These are phyloP conservation scores for Saitozyma podzolica DNA, from an alignment of 768 basidiomycete species.

Conservation along the genomic window DNA sequence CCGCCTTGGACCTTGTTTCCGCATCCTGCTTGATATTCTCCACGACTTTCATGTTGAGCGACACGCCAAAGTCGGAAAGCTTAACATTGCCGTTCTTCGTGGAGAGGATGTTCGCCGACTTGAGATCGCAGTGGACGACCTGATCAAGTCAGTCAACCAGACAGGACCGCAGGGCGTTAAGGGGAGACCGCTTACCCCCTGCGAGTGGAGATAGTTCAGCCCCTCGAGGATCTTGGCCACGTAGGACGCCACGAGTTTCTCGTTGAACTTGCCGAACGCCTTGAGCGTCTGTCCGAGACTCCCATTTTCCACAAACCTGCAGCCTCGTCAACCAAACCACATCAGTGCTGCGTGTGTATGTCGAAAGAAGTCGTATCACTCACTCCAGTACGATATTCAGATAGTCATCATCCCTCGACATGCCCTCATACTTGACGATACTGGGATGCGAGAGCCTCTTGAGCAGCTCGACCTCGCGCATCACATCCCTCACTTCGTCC, in stretches of 20 bases:
- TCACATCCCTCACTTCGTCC: slow-evolving; percentile 82
- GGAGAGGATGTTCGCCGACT: slow-evolving; percentile 97
- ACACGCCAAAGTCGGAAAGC: slow-evolving; percentile 95
- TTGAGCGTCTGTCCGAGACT: slow-evolving; percentile 90
- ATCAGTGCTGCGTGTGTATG: background rate
- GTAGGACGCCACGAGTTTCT: slow-evolving; percentile 85
- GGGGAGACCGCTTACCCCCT: slow-evolving; percentile 51
- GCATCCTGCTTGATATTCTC: slow-evolving; percentile 66
- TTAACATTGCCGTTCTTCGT: slow-evolving; percentile 98
- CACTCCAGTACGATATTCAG: slow-evolving; percentile 93
- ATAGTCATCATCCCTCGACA: slow-evolving; percentile 82
- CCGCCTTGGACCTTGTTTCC: slow-evolving; percentile 15
- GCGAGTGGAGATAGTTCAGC: slow-evolving; percentile 83
- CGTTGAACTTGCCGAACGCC: slow-evolving; percentile 90
- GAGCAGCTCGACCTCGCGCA: slow-evolving; percentile 90
- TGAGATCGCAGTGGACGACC: slow-evolving; percentile 96
- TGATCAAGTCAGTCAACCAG: slow-evolving; percentile 52
- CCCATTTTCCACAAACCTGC: slow-evolving; percentile 92
- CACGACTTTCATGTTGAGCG: slow-evolving; percentile 89
- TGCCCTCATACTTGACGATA: slow-evolving; percentile 97
- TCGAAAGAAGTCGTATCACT: slow-evolving; percentile 49
- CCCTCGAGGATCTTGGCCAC: slow-evolving; percentile 97
- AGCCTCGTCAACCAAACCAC: slow-evolving; percentile 15
- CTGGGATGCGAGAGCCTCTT: slow-evolving; percentile 89
- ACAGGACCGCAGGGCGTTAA: background rate